Base-by-base conservation (phyloP, 208 protist genomes). In the Leishmania tarentolae region DNA sequence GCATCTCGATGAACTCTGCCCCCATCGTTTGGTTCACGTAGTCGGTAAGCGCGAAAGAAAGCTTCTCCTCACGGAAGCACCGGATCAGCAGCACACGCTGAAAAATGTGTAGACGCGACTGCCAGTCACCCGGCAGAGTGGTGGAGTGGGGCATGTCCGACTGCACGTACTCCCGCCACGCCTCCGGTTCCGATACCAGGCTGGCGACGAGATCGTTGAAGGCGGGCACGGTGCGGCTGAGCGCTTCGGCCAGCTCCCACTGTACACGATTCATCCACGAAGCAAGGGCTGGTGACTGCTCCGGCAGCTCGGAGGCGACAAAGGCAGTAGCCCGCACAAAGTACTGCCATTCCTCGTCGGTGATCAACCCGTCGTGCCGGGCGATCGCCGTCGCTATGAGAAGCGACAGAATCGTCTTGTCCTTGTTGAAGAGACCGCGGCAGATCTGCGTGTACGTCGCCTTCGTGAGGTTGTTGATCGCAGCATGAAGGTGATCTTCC, bases 381-480 rank as follows among this genome's bases (percentile, higher is more conserved):
- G 93, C 85, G 80, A 99, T 98, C 42, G 95, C 82, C 21, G 95
- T 96, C 66, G 91, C 92, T 75, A 99, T 98, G 44, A 99, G 90
- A 81, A 99, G 94, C 42, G 98, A 98, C 57, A 99, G 94, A 53
- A 99, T 94, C 42, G 88, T 88, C 91, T 99, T 99, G 89, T 99
- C 98, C 87, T 95, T 98, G 86, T 99, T 99, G 88, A 99, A 99
- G 2, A 99, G 91, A 19, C 99, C 99, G 63, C 99, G 90, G 87
- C 97, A 99, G 65, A 99, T 96, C 84, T 99, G 98, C 42, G 85
- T 88, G 90, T 99, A 99, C 56, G 98, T 94, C 13, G 92, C 86
- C 37, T 91, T 79, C 6, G 99, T 99, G 46, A 99, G 80, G 79
- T 84, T 84, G 19, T 80, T 80, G 74, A 98, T 97, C 35, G 99